Base-by-base conservation (phyloP, 139 green algal species). In the Chlorella sp. region DNA sequence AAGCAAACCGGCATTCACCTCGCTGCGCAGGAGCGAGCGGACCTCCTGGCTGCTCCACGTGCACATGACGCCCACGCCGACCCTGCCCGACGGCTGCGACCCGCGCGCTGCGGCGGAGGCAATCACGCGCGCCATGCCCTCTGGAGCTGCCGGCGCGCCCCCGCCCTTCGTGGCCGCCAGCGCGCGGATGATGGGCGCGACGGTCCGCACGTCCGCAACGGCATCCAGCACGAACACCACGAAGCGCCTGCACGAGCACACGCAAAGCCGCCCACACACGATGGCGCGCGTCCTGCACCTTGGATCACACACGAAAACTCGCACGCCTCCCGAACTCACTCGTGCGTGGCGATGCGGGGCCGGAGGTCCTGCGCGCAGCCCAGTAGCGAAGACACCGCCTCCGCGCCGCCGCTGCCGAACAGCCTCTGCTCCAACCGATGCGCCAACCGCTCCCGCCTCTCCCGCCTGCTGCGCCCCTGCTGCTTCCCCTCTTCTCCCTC, bases 41-140 rank as follows among this genome's bases (percentile, higher is more conserved):
- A 84, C 82, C 36, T 79, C 75, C 10, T 88, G 83, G 70, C 85
- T 88, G 67, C 84, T 78, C 69, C 89, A 69, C 81, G 90, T 91
- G 80, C 77, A 88, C 32, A 85, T 71, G 42, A 94, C 29, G 69
- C 88, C 88, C 31, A 91, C 66, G 26, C 86, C 86, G 35, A 88
- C 62, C 5, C n/a, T n/a, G n/a, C n/a, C n/a, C n/a, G n/a, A n/a
- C n/a, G n/a, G n/a, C n/a, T n/a, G n/a, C n/a, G n/a, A n/a, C n/a
- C n/a, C n/a, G n/a, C n/a, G n/a, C n/a, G n/a, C n/a, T n/a, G n/a
- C n/a, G n/a, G n/a, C n/a, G n/a, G n/a, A n/a, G n/a, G n/a, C n/a
- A n/a, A n/a, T n/a, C n/a, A n/a, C n/a, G n/a, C n/a, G n/a, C n/a
- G n/a, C n/a, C n/a, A n/a, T n/a, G n/a, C n/a, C n/a, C n/a, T n/a